These are phyloP conservation scores for Penicillium aurantiogriseum DNA, from an alignment of 2,329 filamentous ascomycete genomes.

Conservation along the genomic window DNA sequence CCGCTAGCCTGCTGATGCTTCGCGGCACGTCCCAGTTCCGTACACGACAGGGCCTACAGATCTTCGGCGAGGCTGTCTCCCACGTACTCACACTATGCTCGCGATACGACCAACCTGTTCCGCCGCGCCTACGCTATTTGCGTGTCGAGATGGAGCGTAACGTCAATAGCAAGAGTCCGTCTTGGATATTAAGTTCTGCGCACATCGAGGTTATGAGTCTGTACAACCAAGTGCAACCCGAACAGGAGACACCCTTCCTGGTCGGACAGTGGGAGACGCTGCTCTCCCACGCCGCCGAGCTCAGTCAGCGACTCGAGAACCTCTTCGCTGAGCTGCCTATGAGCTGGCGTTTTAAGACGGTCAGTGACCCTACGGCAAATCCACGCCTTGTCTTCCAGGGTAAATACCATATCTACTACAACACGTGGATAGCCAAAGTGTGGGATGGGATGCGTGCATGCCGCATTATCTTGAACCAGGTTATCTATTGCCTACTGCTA, in stretches of 20 bases:
- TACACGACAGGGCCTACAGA: neutral
- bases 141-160: neutral
- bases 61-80: neutral
- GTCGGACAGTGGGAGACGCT: neutral
- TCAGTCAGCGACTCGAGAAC: neutral
- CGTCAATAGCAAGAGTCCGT: neutral
- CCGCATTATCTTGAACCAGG: neutral
- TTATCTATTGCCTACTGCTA: neutral
- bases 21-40: neutral
- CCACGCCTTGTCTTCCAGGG: neutral
- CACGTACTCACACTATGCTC: neutral
- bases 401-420: neutral
- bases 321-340: neutral
- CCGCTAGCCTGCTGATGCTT: neutral
- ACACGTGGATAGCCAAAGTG: neutral
- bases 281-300: neutral
- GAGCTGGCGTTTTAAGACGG: neutral
- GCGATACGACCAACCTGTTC: neutral
- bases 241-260: neutral
- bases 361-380: neutral
- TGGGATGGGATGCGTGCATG: neutral
- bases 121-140: neutral
- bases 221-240: neutral
- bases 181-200: neutral
- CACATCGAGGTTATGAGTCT: neutral